These are phyloP conservation scores for Pseudomicrostroma phylloplanum DNA, from an alignment of 1,284 basidiomycete genomes.

Conservation along the genomic window DNA sequence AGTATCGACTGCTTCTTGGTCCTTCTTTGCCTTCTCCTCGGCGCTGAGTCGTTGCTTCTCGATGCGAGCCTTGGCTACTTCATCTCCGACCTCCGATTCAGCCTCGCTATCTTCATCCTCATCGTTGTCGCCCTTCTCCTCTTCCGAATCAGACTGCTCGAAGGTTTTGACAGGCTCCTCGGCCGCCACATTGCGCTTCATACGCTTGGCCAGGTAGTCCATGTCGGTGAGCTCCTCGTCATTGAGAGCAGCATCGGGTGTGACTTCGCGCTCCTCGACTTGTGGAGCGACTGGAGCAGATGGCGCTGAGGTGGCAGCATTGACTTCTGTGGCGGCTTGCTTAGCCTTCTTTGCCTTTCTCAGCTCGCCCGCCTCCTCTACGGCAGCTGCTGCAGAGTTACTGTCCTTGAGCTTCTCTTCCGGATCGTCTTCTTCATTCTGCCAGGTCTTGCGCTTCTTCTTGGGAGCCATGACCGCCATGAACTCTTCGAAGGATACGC, in stretches of 20 bases:
- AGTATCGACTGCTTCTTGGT: slow-evolving; percentile 53
- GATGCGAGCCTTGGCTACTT: slow-evolving; percentile 19
- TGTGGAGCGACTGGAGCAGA: slow-evolving; percentile 6
- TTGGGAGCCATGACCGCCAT: slow-evolving; percentile 46
- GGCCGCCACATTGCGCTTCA: slow-evolving; percentile 47
- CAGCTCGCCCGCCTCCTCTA: slow-evolving; percentile 17
- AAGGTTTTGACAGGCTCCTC: slow-evolving; percentile 24
- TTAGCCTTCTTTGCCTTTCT: slow-evolving; percentile 22
- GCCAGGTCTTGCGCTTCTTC: slow-evolving; percentile 43
- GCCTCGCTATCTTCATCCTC: slow-evolving; percentile 16
- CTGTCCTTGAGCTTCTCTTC: slow-evolving; percentile 12
- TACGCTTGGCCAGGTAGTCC: slow-evolving; percentile 51
- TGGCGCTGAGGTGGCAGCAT: slow-evolving; percentile 1
- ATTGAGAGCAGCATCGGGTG: slow-evolving; percentile 27
- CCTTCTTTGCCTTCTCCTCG: slow-evolving; percentile 27
- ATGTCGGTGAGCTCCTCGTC: slow-evolving; percentile 46
- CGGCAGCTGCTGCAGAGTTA: slow-evolving; percentile 4
- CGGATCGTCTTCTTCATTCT: slow-evolving; percentile 37
- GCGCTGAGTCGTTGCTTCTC: slow-evolving; percentile 22
- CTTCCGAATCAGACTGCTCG: slow-evolving; percentile 36
- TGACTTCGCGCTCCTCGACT: slow-evolving; percentile 8
- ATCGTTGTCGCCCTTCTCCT: slow-evolving; percentile 18
- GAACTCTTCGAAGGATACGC: slow-evolving; percentile 47
- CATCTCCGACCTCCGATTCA: slow-evolving; percentile 20
- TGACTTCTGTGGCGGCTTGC: slow-evolving; percentile 9